Base-by-base conservation (phyloP, 1,139 yeast genomes). In the Pichia sp. region DNA sequence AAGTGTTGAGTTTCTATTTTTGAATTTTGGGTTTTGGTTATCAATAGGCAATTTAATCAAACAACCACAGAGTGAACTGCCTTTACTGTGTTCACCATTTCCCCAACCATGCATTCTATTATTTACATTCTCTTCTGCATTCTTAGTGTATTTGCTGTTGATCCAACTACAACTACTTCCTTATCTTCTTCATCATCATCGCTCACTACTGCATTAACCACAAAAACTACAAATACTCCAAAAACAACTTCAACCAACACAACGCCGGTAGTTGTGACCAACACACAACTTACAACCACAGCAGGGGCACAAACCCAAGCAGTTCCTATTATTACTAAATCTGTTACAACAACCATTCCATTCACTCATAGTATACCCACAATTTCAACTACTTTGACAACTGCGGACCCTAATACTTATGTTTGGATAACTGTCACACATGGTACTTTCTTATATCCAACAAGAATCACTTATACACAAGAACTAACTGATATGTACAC, bases 391-490 rank as follows among this genome's bases (percentile, higher is more conserved):
- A 42, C 54, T 18, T 30, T 56, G 12, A 36, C 52, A 13, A 35
- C 60, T 13, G 38, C 54, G 7, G 42, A 59, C 26, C 24, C 50
- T 18, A 35, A 39, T 9, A 55, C 59, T 2, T 46, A 45, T n/a
- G 56, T 53, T 13, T 57, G 53, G 54, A 45, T 47, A 12, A 56
- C 59, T 3, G 12, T 51, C 35, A 46, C 52, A 1, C 38, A 29
- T 15, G 49, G 52, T 13, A 52, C 48, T 16, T 37, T 49, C 4
- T 41, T 56, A 1, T 47, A 53, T 12, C 56, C 57, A 11, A 53
- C 55, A 6, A 50, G 64, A 3, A 37, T 55, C 7, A 39, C 52
- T 1, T 84, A 68, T 61, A 58, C 73, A 1, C 92, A 84, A 59
- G 50, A 52, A 11, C 83, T 83, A 57, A 52, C 59, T 6, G 45